Evolutionary conservation across 805 yeast genomes (phyloP), one percentile per base, ranked within the genome.

Genomic region (Monosporozyma yasuniensis): DNA sequence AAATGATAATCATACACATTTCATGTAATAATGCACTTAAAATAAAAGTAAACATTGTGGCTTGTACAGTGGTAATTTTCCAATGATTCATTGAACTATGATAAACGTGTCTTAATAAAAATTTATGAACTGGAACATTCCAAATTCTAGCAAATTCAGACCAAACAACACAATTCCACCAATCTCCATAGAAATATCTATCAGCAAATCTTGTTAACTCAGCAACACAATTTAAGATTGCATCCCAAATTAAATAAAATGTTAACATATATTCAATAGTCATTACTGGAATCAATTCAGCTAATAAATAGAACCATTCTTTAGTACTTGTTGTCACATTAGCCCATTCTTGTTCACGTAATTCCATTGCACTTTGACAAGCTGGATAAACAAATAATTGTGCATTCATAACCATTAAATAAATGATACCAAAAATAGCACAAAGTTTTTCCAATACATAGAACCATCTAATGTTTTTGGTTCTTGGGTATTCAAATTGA

Each of bases 81-180:
- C 88, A 73, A 0, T 88, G 81, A 56, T 93, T 80, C 51, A 91
- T 85, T 9, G 93, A 80, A 23, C 95, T 82, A 63, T 90, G 96
- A 66, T 93, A 95, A 2, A 93, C 98, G 63, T 95, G 99, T 56
- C 98, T 77, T 43, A 90, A 71, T 52, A 93, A 70, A 57, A 93
- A 93, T 60, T 80, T 78, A 65, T 93, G 96, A 21, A 93, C 98
- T 0, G 98, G 96, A 9, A 79, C 77, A 64, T 93, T 93, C 99
- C 99, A 95, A 54, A 85, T 81, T 55, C 97, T 75, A 10, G 96
- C 84, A 65, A 87, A 93, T 63, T 90, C 90, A 50, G 86, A 86
- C 96, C 97, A 93, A 41, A 87, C 84, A 18, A 84, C 80, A 53
- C 95, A 86, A 58, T 90, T 87, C 99, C 99, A 93, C 99, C 99